These are phyloP conservation scores for Fonsecaea nubica DNA, from an alignment of 2,329 filamentous ascomycete genomes.

Conservation along the genomic window DNA sequence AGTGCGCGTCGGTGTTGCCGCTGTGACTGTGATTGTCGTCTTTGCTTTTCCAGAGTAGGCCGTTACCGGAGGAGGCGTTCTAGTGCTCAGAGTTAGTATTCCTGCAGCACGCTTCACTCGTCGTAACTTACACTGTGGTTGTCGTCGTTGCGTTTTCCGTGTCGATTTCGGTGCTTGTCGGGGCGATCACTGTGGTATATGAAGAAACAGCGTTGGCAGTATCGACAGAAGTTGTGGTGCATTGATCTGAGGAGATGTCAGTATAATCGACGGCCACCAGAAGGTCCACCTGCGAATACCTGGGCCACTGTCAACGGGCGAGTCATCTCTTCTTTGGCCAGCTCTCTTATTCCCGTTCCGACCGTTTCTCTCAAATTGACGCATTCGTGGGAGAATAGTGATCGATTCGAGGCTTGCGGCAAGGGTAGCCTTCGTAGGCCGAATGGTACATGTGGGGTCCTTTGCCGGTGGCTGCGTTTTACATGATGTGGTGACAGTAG, in stretches of 20 bases:
- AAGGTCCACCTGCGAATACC: slow-evolving; percentile 10
- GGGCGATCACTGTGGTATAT: slow-evolving; percentile 30
- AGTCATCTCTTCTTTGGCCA: neutral
- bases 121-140: slow-evolving; percentile 29
- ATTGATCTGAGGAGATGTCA: slow-evolving; percentile 26
- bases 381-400: slow-evolving; percentile 14
- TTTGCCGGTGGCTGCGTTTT: slow-evolving; percentile 26
- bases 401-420: slow-evolving; percentile 18
- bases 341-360: neutral
- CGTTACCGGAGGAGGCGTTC: slow-evolving; percentile 35
- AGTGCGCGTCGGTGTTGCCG: slow-evolving; percentile 33
- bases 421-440: slow-evolving; percentile 32
- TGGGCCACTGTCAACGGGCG: slow-evolving; percentile 26
- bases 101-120: neutral
- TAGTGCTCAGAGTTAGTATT: slow-evolving; percentile 8
- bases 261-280: neutral
- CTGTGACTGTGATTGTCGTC: slow-evolving; percentile 34
- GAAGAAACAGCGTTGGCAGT: slow-evolving; percentile 28
- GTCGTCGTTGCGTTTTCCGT: slow-evolving; percentile 32
- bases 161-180: slow-evolving; percentile 35
- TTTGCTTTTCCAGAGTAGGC: slow-evolving; percentile 31
- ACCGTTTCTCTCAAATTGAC: neutral
- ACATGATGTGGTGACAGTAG: slow-evolving; percentile 30
- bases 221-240: slow-evolving; percentile 33
- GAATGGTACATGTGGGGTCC: slow-evolving; percentile 34